These are phyloP conservation scores for Musa itinerans DNA, from an alignment of 176 grass and related monocot species.

Conservation along the genomic window DNA sequence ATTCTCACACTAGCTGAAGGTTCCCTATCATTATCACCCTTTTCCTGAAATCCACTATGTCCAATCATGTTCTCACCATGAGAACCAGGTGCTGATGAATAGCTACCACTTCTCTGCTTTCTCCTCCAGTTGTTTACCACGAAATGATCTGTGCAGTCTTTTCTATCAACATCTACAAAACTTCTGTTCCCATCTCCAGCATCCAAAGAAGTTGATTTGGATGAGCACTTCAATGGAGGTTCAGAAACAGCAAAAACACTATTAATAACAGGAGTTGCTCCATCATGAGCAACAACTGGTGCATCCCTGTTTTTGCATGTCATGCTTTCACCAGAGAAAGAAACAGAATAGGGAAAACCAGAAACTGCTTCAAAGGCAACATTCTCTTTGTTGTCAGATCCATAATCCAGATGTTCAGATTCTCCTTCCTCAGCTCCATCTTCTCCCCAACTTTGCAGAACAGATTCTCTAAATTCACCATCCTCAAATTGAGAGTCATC, in stretches of 20 bases:
- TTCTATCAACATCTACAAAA: slow-evolving; percentile 15
- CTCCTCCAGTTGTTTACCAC: not conserved
- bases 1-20: slow-evolving; percentile 30
- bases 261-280: slow-evolving; percentile 22
- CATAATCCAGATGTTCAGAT: slow-evolving; percentile 29
- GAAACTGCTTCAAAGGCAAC: slow-evolving; percentile 13
- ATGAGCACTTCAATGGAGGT: slow-evolving; percentile 24
- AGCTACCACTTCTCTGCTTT: too few relatives aligned
- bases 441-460: slow-evolving; percentile 40
- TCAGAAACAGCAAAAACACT: slow-evolving; percentile 20
- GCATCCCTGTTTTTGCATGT: slow-evolving; percentile 21
- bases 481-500: slow-evolving; percentile 98
- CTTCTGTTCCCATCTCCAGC: slow-evolving; percentile 22
- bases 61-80: slow-evolving; percentile 12
- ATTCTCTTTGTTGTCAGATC: slow-evolving; percentile 37
- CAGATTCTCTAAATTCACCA: slow-evolving; percentile 82
- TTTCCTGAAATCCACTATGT: slow-evolving; percentile 13
- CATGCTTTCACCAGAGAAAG: slow-evolving; percentile 26
- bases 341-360: slow-evolving; percentile 3
- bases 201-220: slow-evolving; percentile 30
- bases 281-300: slow-evolving; percentile 20
- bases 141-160: slow-evolving; percentile 14
- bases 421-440: slow-evolving; percentile 44
- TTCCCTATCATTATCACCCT: slow-evolving; percentile 29
- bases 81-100: too few relatives aligned